Conservation (phyloP, 2,329 filamentous ascomycete genomes). For the Volutella citrinella region DNA sequence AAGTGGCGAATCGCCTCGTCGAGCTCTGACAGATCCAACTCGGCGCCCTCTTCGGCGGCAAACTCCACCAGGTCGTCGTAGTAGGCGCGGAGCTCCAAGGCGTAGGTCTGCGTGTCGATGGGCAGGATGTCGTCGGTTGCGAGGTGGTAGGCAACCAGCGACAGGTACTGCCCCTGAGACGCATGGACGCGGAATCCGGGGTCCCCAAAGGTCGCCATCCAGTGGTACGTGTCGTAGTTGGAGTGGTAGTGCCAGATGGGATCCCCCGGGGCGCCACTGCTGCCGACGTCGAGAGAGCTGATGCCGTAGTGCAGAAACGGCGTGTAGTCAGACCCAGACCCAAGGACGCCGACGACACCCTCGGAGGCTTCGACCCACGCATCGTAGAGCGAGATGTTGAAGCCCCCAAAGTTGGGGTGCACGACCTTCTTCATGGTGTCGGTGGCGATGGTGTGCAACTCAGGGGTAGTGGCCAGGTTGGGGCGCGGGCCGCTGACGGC, state of each 20-base stretch:
- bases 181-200: conserved; percentile 58
- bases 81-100: conserved; percentile 36
- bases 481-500: conserved; percentile 58
- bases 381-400: conserved; percentile 38
- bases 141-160: conserved; percentile 37
- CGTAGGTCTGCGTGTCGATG: conserved; percentile 40
- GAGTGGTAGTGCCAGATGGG: conserved; percentile 75
- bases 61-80: conserved; percentile 34
- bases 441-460: conserved; percentile 64
- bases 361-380: conserved; percentile 35
- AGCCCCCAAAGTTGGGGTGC: conserved; percentile 56
- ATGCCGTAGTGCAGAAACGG: conserved; percentile 59
- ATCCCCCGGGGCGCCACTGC: conserved; percentile 39
- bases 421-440: conserved; percentile 59
- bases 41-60: conserved; percentile 27
- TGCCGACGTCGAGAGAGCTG: conserved; percentile 53
- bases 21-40: conserved; percentile 36
- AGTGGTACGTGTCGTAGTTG: conserved; percentile 81
- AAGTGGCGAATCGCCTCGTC: conserved; percentile 38
- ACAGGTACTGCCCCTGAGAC: conserved; percentile 49
- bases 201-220: conserved; percentile 81
- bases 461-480: conserved; percentile 57
- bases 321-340: conserved; percentile 66
- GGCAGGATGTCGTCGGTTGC: conserved; percentile 36
- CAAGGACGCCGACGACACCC: conserved; percentile 49